Percentiles rank a stretch among this genome's conserved stretches.
These are phyloP conservation scores for Geotrichum candidum DNA, from an alignment of 1,139 yeast species.

Conservation along the genomic window DNA sequence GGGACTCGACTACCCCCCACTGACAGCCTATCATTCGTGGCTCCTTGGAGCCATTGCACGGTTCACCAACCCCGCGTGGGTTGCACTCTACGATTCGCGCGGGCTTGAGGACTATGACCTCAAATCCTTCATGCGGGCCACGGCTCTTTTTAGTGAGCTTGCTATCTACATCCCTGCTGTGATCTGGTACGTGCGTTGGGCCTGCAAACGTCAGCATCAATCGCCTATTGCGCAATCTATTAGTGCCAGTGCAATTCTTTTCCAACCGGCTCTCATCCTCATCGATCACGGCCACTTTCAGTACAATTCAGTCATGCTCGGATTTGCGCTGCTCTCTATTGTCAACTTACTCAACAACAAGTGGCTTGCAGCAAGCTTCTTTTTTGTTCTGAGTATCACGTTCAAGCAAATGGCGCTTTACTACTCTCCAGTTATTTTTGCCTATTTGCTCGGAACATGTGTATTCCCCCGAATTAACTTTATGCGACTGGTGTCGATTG, in stretches of 20 bases:
- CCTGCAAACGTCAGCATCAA: conserved; percentile 43
- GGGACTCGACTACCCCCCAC: conserved; percentile 97
- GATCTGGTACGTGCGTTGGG: conserved; percentile 54
- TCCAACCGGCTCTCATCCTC: conserved; percentile 71
- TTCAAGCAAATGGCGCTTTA: conserved; percentile 96
- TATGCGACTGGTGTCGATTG: conserved; percentile 53
- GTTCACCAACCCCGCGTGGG: conserved; percentile 64
- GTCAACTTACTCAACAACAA: conserved; percentile 56
- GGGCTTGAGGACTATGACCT: conserved; percentile 64
- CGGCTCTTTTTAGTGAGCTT: conserved; percentile 71
- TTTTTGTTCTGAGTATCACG: conserved; percentile 69
- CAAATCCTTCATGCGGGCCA: conserved; percentile 77
- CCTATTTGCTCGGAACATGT: conserved; percentile 55
- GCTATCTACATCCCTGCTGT: conserved; percentile 75
- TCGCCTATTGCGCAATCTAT: conserved; percentile 67
- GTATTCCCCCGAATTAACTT: conserved; percentile 34
- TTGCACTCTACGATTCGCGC: conserved; percentile 61
- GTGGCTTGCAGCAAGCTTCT: conserved; percentile 65
- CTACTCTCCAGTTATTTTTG: conserved; percentile 84
- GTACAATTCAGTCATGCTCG: conserved; percentile 90
- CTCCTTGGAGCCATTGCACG: conserved; percentile 66
- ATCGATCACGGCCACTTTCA: conserved; percentile 98
- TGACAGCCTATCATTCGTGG: conserved; percentile 91
- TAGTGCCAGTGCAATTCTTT: conserved; percentile 65
- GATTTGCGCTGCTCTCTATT: conserved; percentile 64